phyloP scores from a whole-genome alignment of 2,329 filamentous ascomycete species.

The Nakataea oryzae region DNA sequence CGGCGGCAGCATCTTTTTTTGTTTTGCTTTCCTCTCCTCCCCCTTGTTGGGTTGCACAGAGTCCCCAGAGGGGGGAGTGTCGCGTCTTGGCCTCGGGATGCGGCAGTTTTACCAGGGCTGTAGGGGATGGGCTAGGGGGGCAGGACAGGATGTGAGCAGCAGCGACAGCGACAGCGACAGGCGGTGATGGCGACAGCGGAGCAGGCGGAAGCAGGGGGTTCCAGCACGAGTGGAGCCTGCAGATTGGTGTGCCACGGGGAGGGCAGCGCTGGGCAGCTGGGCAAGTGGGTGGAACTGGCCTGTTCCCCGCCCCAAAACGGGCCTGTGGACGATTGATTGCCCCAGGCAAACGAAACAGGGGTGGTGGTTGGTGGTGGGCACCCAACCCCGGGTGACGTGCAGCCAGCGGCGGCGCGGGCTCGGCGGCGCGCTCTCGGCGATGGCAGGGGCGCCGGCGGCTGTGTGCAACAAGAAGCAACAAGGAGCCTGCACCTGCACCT shows the following conservation, averaged over 20 bases:
- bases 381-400: too few relatives aligned
- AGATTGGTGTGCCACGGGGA: too few relatives aligned
- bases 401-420: too few relatives aligned
- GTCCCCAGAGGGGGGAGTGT: neutral
- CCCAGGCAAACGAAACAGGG: neutral
- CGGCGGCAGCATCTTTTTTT: neutral
- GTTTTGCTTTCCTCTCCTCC: neutral
- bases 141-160: neutral
- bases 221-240: neutral
- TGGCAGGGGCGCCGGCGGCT: neutral
- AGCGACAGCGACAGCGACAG: neutral
- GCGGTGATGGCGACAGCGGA: neutral
- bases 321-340: too few relatives aligned
- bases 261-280: too few relatives aligned
- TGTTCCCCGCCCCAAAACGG: neutral
- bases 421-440: neutral
- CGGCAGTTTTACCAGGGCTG: too few relatives aligned
- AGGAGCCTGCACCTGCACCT: too few relatives aligned
- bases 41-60: neutral
- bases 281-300: too few relatives aligned
- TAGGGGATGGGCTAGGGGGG: neutral
- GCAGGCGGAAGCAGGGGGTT: neutral
- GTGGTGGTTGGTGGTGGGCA: too few relatives aligned
- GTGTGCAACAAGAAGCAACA: too few relatives aligned
- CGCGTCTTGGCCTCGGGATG: neutral